Percentiles rank a stretch among this genome's conserved stretches.
Conservation (phyloP, 352 stramenopile genomes). For the Phytophthora ramorum region DNA sequence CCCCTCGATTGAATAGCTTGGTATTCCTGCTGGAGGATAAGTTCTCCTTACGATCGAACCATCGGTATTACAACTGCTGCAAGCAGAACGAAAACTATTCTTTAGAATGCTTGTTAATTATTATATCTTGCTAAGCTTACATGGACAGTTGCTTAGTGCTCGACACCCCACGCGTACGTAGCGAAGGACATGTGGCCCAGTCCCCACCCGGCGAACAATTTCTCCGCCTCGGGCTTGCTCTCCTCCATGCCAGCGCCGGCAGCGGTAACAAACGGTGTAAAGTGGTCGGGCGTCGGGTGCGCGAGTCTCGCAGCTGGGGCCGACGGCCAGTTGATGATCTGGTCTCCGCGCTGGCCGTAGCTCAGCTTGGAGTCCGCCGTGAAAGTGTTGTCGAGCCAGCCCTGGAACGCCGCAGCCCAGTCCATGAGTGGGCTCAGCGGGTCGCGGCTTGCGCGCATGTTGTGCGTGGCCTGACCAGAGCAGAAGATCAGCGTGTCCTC, state of each 20-base stretch:
- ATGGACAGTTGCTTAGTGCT: conserved; percentile 38
- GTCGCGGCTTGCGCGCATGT: conserved; percentile 38
- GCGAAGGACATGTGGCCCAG: conserved; percentile 54
- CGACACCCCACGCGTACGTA: conserved; percentile 45
- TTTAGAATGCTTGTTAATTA: neutral
- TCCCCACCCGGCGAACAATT: conserved; percentile 49
- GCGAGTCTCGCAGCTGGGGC: conserved; percentile 39
- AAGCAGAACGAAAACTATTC: neutral
- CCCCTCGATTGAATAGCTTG: no score
- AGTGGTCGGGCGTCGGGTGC: conserved; percentile 63
- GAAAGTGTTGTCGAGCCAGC: conserved; percentile 43
- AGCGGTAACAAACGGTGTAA: conserved; percentile 56
- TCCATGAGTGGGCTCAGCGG: conserved; percentile 11
- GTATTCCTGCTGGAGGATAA: no score
- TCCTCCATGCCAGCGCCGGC: conserved; percentile 61
- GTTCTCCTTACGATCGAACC: no score
- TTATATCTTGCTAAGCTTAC: conserved; percentile 13
- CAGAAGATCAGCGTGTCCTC: conserved; percentile 79
- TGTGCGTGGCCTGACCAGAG: conserved; percentile 62
- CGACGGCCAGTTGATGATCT: conserved; percentile 48
- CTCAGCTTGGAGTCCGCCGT: conserved; percentile 33
- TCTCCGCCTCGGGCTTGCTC: conserved; percentile 38
- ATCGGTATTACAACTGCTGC: no score
- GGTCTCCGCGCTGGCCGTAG: conserved; percentile 30
- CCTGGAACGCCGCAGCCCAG: conserved; percentile 47